Evolutionary conservation across 352 stramenopile genomes (phyloP).

Genomic region (Discostella stelligera): DNA sequence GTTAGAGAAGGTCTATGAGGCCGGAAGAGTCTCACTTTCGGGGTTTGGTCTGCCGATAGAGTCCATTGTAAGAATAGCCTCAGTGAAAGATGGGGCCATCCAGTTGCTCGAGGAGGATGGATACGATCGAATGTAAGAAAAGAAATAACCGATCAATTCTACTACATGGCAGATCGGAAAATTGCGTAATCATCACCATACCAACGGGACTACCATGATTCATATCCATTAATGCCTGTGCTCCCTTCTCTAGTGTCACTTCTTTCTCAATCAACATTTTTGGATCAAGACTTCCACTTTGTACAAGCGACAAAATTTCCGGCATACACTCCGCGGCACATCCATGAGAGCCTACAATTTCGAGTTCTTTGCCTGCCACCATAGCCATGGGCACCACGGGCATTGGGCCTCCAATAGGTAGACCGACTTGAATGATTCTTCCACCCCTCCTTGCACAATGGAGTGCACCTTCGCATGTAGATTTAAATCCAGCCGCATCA

Average conservation of each 20-base stretch:
- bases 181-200: slow-evolving; percentile 77
- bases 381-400: slow-evolving; percentile 60
- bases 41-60: slow-evolving; percentile 80
- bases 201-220: slow-evolving; percentile 63
- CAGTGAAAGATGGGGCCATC: slow-evolving; percentile 75
- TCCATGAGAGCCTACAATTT: slow-evolving; percentile 73
- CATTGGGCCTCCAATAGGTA: slow-evolving; percentile 47
- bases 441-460: slow-evolving; percentile 48
- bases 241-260: slow-evolving; percentile 62
- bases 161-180: slow-evolving; percentile 50
- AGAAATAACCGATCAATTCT: neutral
- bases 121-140: slow-evolving; percentile 53
- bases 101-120: slow-evolving; percentile 76
- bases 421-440: slow-evolving; percentile 69
- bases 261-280: slow-evolving; percentile 54
- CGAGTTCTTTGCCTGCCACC: slow-evolving; percentile 63
- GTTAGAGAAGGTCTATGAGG: slow-evolving; percentile 84
- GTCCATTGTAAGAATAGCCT: slow-evolving; percentile 70
- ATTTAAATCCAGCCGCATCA: slow-evolving; percentile 65
- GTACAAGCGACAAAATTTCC: slow-evolving; percentile 57
- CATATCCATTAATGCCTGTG: slow-evolving; percentile 64
- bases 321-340: slow-evolving; percentile 58
- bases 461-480: slow-evolving; percentile 67
- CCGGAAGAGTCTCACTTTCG: slow-evolving; percentile 64
- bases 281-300: slow-evolving; percentile 48